Evolutionary conservation across 2,329 filamentous ascomycete genomes (phyloP).

Genomic region (Aureobasidium sp.): DNA sequence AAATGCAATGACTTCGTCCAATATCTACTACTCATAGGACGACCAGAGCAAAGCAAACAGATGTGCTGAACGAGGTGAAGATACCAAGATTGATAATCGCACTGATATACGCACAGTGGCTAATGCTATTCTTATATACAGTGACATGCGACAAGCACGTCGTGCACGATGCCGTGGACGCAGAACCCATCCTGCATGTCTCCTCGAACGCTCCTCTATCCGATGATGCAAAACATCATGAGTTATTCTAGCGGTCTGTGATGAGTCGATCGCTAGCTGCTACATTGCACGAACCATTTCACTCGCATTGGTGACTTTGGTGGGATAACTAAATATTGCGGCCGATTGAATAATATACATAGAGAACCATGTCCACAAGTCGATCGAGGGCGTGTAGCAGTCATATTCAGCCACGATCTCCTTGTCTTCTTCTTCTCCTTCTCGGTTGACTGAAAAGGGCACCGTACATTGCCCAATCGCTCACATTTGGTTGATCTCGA

Average conservation of each 20-base stretch:
- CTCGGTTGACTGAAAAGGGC: conserved; percentile 1
- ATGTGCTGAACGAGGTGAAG: neutral
- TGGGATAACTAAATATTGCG: too few relatives aligned
- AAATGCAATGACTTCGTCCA: neutral
- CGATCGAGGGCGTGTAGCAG: too few relatives aligned
- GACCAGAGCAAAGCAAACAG: neutral
- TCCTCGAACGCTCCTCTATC: conserved; percentile 59
- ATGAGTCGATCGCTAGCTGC: too few relatives aligned
- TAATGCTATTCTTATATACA: conserved; percentile 30
- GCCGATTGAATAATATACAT: too few relatives aligned
- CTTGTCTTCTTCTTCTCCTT: neutral
- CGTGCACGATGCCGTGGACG: conserved; percentile 71
- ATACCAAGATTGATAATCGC: too few relatives aligned
- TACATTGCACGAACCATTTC: too few relatives aligned
- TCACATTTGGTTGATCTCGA: neutral
- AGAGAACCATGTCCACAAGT: too few relatives aligned
- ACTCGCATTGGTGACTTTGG: too few relatives aligned
- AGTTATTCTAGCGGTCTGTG: too few relatives aligned
- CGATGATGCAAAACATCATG: too few relatives aligned
- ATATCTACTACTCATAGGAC: neutral
- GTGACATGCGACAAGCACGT: conserved; percentile 64
- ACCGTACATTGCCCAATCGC: neutral
- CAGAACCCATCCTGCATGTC: conserved; percentile 67
- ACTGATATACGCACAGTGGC: neutral
- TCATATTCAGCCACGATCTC: neutral